A percentile compares a stretch with the other conserved stretches of the same genome.
phyloP scores from a whole-genome alignment of 2,329 filamentous ascomycete genomes.

The Rhynchosporium graminicola region DNA sequence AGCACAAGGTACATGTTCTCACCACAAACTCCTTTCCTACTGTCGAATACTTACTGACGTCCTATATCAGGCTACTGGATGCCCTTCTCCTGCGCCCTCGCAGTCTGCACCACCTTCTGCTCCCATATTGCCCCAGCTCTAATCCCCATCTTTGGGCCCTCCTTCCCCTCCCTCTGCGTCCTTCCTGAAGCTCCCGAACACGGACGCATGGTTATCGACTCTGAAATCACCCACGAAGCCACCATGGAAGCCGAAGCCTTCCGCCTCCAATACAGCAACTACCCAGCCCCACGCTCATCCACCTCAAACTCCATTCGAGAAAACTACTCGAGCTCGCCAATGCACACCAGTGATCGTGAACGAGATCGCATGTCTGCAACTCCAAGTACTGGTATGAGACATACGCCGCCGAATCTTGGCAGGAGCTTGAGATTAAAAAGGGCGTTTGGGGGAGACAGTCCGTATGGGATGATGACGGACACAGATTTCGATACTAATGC shows the following conservation, averaged over 20 bases:
- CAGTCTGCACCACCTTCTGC: conserved; percentile 88
- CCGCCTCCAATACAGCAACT: conserved; percentile 39
- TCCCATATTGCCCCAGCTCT: conserved; percentile 79
- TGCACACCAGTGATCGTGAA: conserved; percentile 32
- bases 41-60: conserved; percentile 7
- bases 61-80: conserved; percentile 83
- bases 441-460: conserved; percentile 41
- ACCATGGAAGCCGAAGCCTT: conserved; percentile 51
- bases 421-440: conserved; percentile 40
- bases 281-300: conserved; percentile 20
- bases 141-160: conserved; percentile 85
- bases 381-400: conserved; percentile 18
- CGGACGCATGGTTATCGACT: conserved; percentile 66
- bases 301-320: conserved; percentile 33
- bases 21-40: conserved; percentile 9
- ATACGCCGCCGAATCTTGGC: conserved; percentile 28
- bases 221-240: conserved; percentile 54
- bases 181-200: conserved; percentile 63
- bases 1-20: conserved; percentile 71
- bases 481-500: conserved; percentile 44
- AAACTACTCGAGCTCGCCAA: conserved; percentile 33
- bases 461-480: conserved; percentile 44
- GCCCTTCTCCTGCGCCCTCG: conserved; percentile 82
- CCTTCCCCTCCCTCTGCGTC: conserved; percentile 74
- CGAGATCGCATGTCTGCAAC: not conserved